Evolutionary conservation across 2,329 filamentous ascomycete genomes (phyloP).

Genomic region (Thermothelomyces thermophilus): DNA sequence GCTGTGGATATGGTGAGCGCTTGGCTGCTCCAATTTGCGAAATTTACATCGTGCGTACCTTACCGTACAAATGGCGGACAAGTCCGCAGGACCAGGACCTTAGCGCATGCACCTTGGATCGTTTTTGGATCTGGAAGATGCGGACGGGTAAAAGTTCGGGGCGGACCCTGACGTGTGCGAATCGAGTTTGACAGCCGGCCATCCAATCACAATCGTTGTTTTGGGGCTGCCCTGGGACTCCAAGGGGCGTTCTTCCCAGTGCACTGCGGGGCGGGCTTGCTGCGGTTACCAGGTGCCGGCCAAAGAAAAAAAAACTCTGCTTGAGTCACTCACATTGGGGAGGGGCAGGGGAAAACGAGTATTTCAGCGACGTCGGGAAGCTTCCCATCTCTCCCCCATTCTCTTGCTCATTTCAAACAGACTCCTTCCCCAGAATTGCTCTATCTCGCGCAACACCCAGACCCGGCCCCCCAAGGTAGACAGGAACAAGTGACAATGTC

Average conservation of each 20-base stretch:
- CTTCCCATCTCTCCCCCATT: constrained; percentile 11
- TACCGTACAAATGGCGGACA: too few species aligned
- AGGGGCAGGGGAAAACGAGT: constrained; percentile 16
- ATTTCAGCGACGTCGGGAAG: constrained; percentile 28
- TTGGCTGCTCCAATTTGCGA: too few species aligned
- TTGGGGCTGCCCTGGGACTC: constrained; percentile 8
- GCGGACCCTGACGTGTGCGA: constrained; percentile 15
- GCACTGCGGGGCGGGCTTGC: constrained; percentile 25
- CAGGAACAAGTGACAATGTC: constrained; percentile 21
- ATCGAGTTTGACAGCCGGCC: constrained; percentile 11
- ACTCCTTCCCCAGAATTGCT: constrained; percentile 1
- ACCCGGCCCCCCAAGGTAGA: neutral
- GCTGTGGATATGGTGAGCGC: too few species aligned
- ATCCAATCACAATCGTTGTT: constrained; percentile 20
- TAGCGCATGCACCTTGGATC: neutral
- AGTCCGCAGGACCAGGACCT: too few species aligned
- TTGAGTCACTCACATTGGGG: constrained; percentile 24
- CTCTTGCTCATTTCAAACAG: constrained; percentile 10
- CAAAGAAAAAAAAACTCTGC: constrained; percentile 27
- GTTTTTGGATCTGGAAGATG: neutral
- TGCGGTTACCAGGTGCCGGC: constrained; percentile 15
- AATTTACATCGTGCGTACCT: too few species aligned
- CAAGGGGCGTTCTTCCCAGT: constrained; percentile 14
- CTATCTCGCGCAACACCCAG: neutral
- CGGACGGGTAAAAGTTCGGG: constrained; percentile 12